Percentiles rank a stretch among this genome's conserved stretches.
phyloP scores from a whole-genome alignment of 2,329 filamentous ascomycete species.

The Exutisphaerella laricina region DNA sequence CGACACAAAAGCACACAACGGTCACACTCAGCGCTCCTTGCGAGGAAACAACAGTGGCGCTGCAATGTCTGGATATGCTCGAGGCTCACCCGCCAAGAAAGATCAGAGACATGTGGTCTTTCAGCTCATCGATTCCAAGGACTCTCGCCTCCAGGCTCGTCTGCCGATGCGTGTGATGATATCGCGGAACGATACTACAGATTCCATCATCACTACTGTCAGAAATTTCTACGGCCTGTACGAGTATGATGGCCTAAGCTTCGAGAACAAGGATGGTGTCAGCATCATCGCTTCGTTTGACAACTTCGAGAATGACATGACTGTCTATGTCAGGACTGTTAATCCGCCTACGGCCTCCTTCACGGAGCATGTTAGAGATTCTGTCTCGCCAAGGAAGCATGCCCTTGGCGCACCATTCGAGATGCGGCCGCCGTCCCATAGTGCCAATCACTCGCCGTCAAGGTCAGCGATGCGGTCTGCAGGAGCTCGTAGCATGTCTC shows the following conservation, averaged over 20 bases:
- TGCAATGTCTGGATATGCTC: conserved; percentile 22
- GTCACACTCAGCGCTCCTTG: conserved; percentile 18
- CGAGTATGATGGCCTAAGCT: conserved; percentile 83
- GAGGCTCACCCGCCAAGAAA: conserved; percentile 32
- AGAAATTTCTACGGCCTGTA: conserved; percentile 99
- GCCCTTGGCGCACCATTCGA: conserved; percentile 60
- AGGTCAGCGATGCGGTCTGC: conserved; percentile 66
- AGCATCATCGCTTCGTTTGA: conserved; percentile 94
- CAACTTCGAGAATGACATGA: conserved; percentile 89
- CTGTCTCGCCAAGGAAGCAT: conserved; percentile 46
- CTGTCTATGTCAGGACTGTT: conserved; percentile 70
- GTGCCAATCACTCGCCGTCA: conserved; percentile 57
- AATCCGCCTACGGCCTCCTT: conserved; percentile 19
- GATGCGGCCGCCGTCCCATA: conserved; percentile 56
- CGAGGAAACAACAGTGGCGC: conserved; percentile 21
- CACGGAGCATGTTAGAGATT: conserved; percentile 24
- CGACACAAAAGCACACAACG: conserved; percentile 9
- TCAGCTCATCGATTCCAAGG: conserved; percentile 54
- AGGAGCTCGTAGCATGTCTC: conserved; percentile 74
- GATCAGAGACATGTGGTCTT: conserved; percentile 70
- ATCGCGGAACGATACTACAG: conserved; percentile 90
- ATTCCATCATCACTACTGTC: conserved; percentile 95
- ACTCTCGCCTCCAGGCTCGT: conserved; percentile 50
- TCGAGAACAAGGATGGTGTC: conserved; percentile 83
- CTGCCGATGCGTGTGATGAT: conserved; percentile 86